Conservation (phyloP, 495 filamentous ascomycete species). For the Penicillium diatomitis region DNA sequence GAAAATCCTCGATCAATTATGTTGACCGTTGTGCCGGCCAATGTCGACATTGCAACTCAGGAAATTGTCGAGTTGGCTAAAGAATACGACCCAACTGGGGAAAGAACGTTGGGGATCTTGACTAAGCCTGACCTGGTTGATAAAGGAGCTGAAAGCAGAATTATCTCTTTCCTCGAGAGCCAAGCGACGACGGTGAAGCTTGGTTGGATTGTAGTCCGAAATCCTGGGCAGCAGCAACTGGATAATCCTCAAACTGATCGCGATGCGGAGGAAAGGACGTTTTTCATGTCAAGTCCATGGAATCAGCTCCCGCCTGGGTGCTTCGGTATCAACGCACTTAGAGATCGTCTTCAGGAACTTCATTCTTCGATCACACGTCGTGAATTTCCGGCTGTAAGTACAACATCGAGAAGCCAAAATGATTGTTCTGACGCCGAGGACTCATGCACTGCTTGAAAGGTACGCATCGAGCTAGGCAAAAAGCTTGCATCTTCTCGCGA, state of each 20-base stretch:
- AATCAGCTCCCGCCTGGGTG: constrained; percentile 31
- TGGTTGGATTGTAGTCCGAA: constrained; percentile 50
- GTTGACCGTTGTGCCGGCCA: constrained; percentile 51
- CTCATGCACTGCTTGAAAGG: constrained; percentile 18
- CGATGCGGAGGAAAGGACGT: constrained; percentile 15
- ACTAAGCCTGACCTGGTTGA: constrained; percentile 56
- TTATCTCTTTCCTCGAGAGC: constrained; percentile 39
- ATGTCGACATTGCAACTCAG: constrained; percentile 54
- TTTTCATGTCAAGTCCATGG: constrained; percentile 35
- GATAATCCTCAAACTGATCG: constrained; percentile 4
- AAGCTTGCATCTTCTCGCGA: constrained; percentile 24
- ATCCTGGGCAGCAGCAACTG: constrained; percentile 32
- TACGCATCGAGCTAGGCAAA: constrained; percentile 36
- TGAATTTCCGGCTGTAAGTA: constrained; percentile 41
- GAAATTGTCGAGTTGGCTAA: constrained; percentile 48
- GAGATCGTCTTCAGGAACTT: constrained; percentile 11
- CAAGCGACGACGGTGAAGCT: constrained; percentile 33
- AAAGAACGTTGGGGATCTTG: constrained; percentile 49
- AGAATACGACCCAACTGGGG: constrained; percentile 36
- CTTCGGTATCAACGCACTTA: constrained; percentile 43
- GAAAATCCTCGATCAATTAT: constrained; percentile 45
- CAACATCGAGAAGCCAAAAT: too few species aligned
- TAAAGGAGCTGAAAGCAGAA: constrained; percentile 28
- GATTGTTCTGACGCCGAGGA: background rate
- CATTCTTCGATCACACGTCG: constrained; percentile 37